A percentile compares a stretch with the other conserved stretches of the same genome.
These are phyloP conservation scores for Escovopsis sp. DNA, from an alignment of 2,329 filamentous ascomycete species.

Conservation along the genomic window DNA sequence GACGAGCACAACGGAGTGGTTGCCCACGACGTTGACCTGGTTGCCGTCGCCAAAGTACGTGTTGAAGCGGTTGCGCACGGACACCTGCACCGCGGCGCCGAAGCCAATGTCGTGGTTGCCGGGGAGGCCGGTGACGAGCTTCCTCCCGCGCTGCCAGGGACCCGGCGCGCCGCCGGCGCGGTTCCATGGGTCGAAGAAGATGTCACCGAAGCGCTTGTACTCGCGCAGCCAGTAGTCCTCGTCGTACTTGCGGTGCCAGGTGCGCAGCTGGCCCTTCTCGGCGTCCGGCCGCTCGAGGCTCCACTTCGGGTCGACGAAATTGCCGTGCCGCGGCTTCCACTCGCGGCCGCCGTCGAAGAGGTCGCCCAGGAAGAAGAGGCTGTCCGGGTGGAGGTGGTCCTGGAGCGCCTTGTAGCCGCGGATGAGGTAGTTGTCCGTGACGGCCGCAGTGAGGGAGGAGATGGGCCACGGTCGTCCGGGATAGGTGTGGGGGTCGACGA, in stretches of 20 bases:
- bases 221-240: conserved; percentile 76
- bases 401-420: conserved; percentile 72
- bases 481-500: conserved; percentile 92
- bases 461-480: conserved; percentile 56
- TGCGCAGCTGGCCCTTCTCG: conserved; percentile 41
- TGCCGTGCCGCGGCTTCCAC: conserved; percentile 60
- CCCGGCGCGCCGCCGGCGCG: conserved; percentile 37
- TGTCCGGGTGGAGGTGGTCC: conserved; percentile 62
- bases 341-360: conserved; percentile 91
- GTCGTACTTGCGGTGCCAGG: conserved; percentile 61
- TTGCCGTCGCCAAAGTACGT: conserved; percentile 87
- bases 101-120: conserved; percentile 95
- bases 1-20: conserved; percentile 88
- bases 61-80: conserved; percentile 70
- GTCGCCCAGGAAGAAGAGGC: conserved; percentile 81
- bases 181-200: conserved; percentile 64
- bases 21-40: conserved; percentile 77
- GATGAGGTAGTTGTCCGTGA: conserved; percentile 83
- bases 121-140: conserved; percentile 70
- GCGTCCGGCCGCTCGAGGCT: conserved; percentile 32
- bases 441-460: conserved; percentile 33
- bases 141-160: conserved; percentile 50
- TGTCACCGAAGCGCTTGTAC: conserved; percentile 68
- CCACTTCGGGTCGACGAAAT: conserved; percentile 45
- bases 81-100: conserved; percentile 64